Conservation (phyloP, 345 rosid genomes). For the Laguncularia racemosa region DNA sequence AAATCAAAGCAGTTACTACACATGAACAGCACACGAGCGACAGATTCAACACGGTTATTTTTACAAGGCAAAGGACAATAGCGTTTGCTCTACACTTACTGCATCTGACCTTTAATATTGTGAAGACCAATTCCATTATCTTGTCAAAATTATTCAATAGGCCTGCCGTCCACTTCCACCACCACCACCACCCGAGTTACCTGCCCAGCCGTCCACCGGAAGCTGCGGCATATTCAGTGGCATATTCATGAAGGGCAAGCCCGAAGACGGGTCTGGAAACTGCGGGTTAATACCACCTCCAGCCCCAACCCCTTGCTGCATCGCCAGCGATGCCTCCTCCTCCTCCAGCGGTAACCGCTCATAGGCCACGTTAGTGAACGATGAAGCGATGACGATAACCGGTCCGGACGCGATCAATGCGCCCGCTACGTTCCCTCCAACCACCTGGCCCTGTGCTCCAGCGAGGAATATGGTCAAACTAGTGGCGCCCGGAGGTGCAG, state of each 20-base stretch:
- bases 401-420: conserved; percentile 43
- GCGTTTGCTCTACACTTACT: too few species aligned
- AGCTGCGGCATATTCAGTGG: conserved; percentile 29
- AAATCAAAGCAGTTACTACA: too few species aligned
- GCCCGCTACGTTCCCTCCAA: conserved; percentile 45
- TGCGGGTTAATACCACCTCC: conserved; percentile 17
- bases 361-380: conserved; percentile 39
- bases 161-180: neutral
- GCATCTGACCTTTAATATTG: too few species aligned
- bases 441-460: conserved; percentile 46
- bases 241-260: conserved; percentile 29
- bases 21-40: too few species aligned
- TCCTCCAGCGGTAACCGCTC: conserved; percentile 43
- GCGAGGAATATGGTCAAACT: conserved; percentile 35
- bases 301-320: conserved; percentile 7
- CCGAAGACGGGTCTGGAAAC: conserved; percentile 19
- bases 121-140: too few species aligned
- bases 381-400: conserved; percentile 37
- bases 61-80: too few species aligned
- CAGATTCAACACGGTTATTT: too few species aligned
- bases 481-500: conserved; percentile 49
- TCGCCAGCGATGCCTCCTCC: conserved; percentile 20
- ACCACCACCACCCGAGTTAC: conserved; percentile 12
- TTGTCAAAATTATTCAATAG: neutral
- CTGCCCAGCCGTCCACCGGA: conserved; percentile 34